These are phyloP conservation scores for Carex myosuroides DNA, from an alignment of 176 grass and related monocot species.

Conservation along the genomic window DNA sequence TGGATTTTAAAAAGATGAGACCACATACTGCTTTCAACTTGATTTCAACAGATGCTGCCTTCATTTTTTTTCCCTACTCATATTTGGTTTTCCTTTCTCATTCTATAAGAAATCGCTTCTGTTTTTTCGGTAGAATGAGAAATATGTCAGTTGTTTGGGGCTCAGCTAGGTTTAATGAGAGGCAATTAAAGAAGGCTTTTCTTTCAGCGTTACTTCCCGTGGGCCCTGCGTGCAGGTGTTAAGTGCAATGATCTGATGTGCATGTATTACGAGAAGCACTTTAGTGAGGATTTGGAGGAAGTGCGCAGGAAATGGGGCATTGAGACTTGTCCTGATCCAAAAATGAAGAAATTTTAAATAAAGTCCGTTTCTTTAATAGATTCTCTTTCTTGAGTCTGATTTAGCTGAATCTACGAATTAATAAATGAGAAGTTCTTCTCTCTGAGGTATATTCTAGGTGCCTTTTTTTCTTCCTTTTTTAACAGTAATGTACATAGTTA, in stretches of 20 bases:
- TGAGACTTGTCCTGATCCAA: slow-evolving; percentile 39
- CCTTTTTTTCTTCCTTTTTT: background rate
- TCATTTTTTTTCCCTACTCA: no score
- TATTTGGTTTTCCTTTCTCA: no score
- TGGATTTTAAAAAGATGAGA: no score
- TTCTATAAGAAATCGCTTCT: no score
- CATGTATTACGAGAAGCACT: slow-evolving; percentile 91
- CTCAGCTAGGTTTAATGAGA: slow-evolving; percentile 68
- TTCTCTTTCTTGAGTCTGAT: background rate
- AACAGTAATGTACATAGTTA: background rate
- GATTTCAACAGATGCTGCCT: no score
- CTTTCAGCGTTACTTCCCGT: slow-evolving; percentile 76
- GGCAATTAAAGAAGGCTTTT: slow-evolving; percentile 60
- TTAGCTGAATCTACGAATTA: background rate
- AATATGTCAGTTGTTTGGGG: slow-evolving; percentile 63
- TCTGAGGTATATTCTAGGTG: no score
- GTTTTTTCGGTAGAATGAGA: no score
- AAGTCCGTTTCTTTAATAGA: background rate
- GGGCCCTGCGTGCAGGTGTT: slow-evolving; percentile 57
- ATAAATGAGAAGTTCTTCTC: background rate
- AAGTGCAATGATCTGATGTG: slow-evolving; percentile 71
- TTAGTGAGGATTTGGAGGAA: slow-evolving; percentile 66
- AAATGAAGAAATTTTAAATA: slow-evolving; percentile 23
- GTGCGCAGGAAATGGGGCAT: slow-evolving; percentile 78
- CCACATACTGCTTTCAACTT: no score